phyloP scores from a whole-genome alignment of 2,329 filamentous ascomycete species.

The Coniella vitis region DNA sequence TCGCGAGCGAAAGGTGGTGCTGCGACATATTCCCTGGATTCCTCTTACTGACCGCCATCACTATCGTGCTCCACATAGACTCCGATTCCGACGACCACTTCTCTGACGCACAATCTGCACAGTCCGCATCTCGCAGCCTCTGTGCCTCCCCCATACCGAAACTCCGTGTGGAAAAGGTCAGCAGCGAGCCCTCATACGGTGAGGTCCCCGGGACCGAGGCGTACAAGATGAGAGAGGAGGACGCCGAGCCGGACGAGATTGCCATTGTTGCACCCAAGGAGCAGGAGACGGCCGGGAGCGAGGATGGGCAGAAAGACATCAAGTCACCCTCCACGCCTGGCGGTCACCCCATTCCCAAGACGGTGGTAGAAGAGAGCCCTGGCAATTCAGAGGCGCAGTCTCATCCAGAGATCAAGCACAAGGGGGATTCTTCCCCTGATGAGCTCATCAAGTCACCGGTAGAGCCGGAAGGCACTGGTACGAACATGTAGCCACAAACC shows the following conservation, averaged over 20 bases:
- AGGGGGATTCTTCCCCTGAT: conserved; percentile 48
- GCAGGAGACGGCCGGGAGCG: conserved; percentile 21
- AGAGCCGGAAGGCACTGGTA: conserved; percentile 28
- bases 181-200: conserved; percentile 51
- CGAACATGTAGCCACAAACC: conserved; percentile 27
- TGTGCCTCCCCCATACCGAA: conserved; percentile 48
- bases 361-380: conserved; percentile 46
- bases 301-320: conserved; percentile 19
- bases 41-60: not conserved
- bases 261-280: conserved; percentile 36
- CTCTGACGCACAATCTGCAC: conserved; percentile 49
- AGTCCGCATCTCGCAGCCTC: conserved; percentile 39
- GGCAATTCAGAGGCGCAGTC: conserved; percentile 39
- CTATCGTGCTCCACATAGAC: conserved; percentile 32
- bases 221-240: conserved; percentile 47
- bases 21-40: not conserved
- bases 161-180: conserved; percentile 52
- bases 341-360: conserved; percentile 40
- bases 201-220: conserved; percentile 56
- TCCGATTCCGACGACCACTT: conserved; percentile 66
- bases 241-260: conserved; percentile 56
- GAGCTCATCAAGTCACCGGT: conserved; percentile 37
- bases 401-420: conserved; percentile 37
- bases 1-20: too few relatives aligned
- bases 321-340: conserved; percentile 27